These are phyloP conservation scores for Pseudodiploospora longispora DNA, from an alignment of 2,329 filamentous ascomycete species.

Conservation along the genomic window DNA sequence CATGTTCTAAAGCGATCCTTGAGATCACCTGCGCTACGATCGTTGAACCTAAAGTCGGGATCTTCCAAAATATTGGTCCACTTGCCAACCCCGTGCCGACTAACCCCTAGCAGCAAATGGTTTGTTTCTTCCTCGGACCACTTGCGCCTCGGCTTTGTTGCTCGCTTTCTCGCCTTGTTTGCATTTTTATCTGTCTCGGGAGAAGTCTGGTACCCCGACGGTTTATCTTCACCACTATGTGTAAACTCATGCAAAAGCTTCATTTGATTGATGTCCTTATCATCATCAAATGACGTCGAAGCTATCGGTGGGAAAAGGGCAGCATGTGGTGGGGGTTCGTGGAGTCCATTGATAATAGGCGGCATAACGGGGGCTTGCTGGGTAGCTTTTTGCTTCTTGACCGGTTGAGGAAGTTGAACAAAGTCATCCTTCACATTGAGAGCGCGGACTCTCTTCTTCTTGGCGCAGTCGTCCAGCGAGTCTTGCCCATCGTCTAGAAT, in stretches of 20 bases:
- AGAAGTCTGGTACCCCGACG: slow-evolving; percentile 11
- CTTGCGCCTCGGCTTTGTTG: slow-evolving; percentile 50
- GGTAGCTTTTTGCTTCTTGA: slow-evolving; percentile 55
- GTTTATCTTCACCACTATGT: slow-evolving; percentile 22
- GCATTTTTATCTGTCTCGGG: slow-evolving; percentile 23
- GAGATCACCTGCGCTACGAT: slow-evolving; percentile 52
- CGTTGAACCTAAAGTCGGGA: slow-evolving; percentile 51
- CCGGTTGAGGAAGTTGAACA: slow-evolving; percentile 54
- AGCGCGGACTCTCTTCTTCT: slow-evolving; percentile 47
- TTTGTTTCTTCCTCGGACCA: slow-evolving; percentile 61
- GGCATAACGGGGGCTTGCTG: slow-evolving; percentile 48
- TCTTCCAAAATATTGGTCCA: slow-evolving; percentile 60
- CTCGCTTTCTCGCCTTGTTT: slow-evolving; percentile 42
- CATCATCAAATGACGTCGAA: slow-evolving; percentile 45
- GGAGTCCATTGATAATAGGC: slow-evolving; percentile 57
- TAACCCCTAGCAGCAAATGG: slow-evolving; percentile 52
- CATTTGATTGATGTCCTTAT: slow-evolving; percentile 34
- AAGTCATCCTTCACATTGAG: slow-evolving; percentile 51
- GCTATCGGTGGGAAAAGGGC: slow-evolving; percentile 57
- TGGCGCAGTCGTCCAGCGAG: slow-evolving; percentile 34
- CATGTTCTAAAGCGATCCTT: slow-evolving; percentile 61
- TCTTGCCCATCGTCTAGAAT: slow-evolving; percentile 39
- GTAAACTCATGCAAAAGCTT: slow-evolving; percentile 35
- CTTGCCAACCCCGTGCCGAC: slow-evolving; percentile 55
- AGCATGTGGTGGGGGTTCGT: slow-evolving; percentile 52